Conservation (phyloP, 2,329 filamentous ascomycete species). For the Penicillium glabrum region DNA sequence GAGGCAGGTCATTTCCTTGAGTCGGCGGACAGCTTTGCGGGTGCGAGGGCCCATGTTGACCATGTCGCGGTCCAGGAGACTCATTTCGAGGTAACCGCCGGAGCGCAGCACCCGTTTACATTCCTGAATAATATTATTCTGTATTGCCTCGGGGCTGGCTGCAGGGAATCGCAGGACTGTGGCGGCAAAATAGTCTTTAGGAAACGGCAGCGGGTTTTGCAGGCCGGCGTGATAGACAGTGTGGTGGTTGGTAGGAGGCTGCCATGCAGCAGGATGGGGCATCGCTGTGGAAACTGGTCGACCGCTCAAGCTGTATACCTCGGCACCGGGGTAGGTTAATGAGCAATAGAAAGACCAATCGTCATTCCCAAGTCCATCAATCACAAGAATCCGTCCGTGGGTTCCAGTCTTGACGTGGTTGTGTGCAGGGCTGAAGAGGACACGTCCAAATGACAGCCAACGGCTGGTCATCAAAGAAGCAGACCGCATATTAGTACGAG, state of each 20-base stretch:
- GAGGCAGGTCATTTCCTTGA: slow-evolving; percentile 48
- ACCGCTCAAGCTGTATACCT: slow-evolving; percentile 45
- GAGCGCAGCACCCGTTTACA: slow-evolving; percentile 51
- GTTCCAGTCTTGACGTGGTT: slow-evolving; percentile 43
- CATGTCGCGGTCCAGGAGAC: slow-evolving; percentile 51
- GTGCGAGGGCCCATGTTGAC: slow-evolving; percentile 51
- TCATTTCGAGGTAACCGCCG: slow-evolving; percentile 51
- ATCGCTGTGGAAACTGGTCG: slow-evolving; percentile 33
- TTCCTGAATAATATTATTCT: slow-evolving; percentile 48
- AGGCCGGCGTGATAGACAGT: slow-evolving; percentile 44
- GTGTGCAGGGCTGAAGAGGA: slow-evolving; percentile 52
- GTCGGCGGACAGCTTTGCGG: slow-evolving; percentile 44
- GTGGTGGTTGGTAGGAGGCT: slow-evolving; percentile 44
- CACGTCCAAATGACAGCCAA: slow-evolving; percentile 52
- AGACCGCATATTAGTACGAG: slow-evolving; percentile 48
- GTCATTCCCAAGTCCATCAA: slow-evolving; percentile 52
- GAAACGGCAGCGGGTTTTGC: slow-evolving; percentile 46
- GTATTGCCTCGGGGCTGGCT: slow-evolving; percentile 44
- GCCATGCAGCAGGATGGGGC: slow-evolving; percentile 43
- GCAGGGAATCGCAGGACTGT: slow-evolving; percentile 49
- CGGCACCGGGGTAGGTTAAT: slow-evolving; percentile 47
- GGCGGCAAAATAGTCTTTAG: slow-evolving; percentile 47
- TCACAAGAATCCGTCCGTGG: slow-evolving; percentile 47
- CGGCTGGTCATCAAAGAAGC: slow-evolving; percentile 53
- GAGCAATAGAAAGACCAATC: slow-evolving; percentile 55